Base-by-base conservation (phyloP, 495 filamentous ascomycete genomes). In the Polyplosphaeria fusca region DNA sequence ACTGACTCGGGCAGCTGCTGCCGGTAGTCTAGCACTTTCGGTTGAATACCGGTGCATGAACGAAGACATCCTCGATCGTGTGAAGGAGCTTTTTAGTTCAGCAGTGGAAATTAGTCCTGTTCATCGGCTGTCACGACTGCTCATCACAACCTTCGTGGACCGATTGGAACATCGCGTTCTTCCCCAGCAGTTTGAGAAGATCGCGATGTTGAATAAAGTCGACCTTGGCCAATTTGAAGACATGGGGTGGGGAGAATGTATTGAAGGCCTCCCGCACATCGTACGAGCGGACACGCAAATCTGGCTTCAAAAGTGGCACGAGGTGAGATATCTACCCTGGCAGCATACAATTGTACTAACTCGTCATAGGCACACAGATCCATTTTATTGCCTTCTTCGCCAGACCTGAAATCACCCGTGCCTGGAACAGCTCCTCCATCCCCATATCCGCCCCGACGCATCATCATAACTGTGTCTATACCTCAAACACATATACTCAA, bases 401-500 rank as follows among this genome's bases (percentile, higher is more conserved):
- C 26, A 5, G 41, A 47, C 9, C 14, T 23, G 2, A 38, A 2
- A 18, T 46, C 25, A 9, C 41, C 45, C 16, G 19, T 5, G 11
- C 49, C 45, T 20, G 44, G 44, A 30, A 52, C 30, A 5, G 52
- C 52, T 16, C 52, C 52, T 5, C 38, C 41, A 14, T 51, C 52
- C 12, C 35, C 55, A 0, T 12, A 50, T 18, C 50, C 58, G 9
- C 51, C 61, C 26, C 52, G 48, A 5, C 66, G 66, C 23, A 58
- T 79, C 11, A 82, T 90, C 50, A 71, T 90, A 52, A 81, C 86
- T 0, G 89, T 97, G 18, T 87, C 95, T 40, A 80, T 97, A n/a
- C 94, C 93, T 0, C 79, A 86, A 5, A 77, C 96, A 22, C 82
- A 87, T 50, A 81, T 96, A 23, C 84, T 97, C 1, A 86, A 92